Conservation (phyloP, 768 basidiomycete species). For the Kwoniella mangroviensis region DNA sequence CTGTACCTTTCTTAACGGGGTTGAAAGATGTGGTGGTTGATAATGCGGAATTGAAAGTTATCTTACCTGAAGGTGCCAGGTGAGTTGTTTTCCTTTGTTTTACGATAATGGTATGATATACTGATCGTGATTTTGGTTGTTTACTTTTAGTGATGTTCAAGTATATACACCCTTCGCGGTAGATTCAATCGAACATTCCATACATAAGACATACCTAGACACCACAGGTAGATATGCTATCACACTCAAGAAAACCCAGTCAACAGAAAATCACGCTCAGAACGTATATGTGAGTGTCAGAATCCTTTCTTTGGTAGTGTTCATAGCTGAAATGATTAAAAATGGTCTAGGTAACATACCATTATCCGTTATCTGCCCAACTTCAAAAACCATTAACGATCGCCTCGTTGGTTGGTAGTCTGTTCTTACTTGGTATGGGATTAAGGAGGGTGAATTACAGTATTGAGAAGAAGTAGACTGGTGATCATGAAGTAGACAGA, state of each 20-base stretch:
- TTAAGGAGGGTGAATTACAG: conserved; percentile 65
- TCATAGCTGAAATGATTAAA: conserved; percentile 13
- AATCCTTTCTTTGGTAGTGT: not conserved
- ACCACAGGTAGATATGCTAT: conserved; percentile 83
- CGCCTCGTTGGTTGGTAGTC: conserved; percentile 61
- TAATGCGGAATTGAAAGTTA: conserved; percentile 75
- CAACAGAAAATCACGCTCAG: conserved; percentile 79
- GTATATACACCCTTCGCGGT: conserved; percentile 79
- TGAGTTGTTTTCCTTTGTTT: conserved; percentile 64
- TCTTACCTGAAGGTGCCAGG: conserved; percentile 95
- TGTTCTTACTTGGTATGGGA: conserved; percentile 48
- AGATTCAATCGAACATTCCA: conserved; percentile 66
- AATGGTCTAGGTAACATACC: conserved; percentile 76
- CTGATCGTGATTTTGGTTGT: too few relatives aligned
- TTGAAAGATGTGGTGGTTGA: conserved; percentile 73
- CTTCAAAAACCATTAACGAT: conserved; percentile 84
- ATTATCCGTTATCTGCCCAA: conserved; percentile 76
- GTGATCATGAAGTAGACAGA: not conserved
- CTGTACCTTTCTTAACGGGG: conserved; percentile 82
- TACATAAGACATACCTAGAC: conserved; percentile 86
- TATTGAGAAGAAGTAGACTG: conserved; percentile 55
- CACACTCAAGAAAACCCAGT: conserved; percentile 70
- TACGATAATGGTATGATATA: conserved; percentile 7
- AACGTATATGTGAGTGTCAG: conserved; percentile 73
- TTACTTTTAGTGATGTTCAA: conserved; percentile 69